Evolutionary conservation across 1,139 yeast genomes (phyloP).

Genomic region (Schwanniomyces etchellsii): DNA sequence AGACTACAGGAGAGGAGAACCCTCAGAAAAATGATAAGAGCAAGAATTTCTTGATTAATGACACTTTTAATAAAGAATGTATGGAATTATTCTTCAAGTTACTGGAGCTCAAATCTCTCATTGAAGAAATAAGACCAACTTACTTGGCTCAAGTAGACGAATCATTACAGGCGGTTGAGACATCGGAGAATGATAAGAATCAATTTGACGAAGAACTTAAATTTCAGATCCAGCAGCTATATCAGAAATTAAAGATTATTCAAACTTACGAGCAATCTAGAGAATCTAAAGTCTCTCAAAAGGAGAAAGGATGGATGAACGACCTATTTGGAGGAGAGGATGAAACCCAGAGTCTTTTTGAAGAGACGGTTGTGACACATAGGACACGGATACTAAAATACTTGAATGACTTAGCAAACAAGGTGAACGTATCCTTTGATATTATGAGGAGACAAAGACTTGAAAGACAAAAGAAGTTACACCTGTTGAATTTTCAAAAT

Average conservation of each 20-base stretch:
- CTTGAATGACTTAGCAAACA: conserved; percentile 29
- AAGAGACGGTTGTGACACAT: conserved; percentile 21
- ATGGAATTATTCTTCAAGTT: conserved; percentile 38
- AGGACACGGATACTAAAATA: conserved; percentile 37
- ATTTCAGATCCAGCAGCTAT: conserved; percentile 43
- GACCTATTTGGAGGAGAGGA: conserved; percentile 24
- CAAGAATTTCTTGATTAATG: conserved; percentile 24
- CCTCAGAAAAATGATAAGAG: conserved; percentile 3
- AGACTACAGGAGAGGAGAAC: conserved; percentile 7
- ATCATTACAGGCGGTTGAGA: conserved; percentile 10
- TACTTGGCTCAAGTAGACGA: conserved; percentile 40
- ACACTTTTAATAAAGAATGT: conserved; percentile 50
- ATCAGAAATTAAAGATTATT: conserved; percentile 43
- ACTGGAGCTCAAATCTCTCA: conserved; percentile 31
- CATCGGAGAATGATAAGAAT: conserved; percentile 45
- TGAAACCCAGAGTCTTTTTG: conserved; percentile 22
- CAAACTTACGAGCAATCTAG: conserved; percentile 50
- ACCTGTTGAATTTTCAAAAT: conserved; percentile 38
- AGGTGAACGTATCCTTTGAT: conserved; percentile 30
- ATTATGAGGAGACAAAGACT: conserved; percentile 38
- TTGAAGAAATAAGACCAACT: conserved; percentile 34
- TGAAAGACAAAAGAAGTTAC: conserved; percentile 36
- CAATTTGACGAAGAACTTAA: conserved; percentile 52
- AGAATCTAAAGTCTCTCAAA: conserved; percentile 7
- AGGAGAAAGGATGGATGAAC: conserved; percentile 19